These are phyloP conservation scores for Echium plantagineum DNA, from an alignment of 257 asterid species.

Conservation along the genomic window DNA sequence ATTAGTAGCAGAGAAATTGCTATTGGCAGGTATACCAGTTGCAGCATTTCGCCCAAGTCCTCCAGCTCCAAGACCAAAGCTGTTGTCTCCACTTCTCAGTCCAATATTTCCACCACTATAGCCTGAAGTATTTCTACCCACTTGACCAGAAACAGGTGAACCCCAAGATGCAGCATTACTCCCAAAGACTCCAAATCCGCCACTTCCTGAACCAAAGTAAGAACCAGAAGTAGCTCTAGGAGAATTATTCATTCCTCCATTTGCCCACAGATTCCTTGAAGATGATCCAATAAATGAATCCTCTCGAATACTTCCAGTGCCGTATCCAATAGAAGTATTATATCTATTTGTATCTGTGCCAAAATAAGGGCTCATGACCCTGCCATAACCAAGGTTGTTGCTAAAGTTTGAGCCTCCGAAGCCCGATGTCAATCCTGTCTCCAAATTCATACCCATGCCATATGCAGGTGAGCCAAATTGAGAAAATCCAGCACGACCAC, in stretches of 20 bases:
- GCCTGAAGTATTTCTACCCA: conserved; percentile 43
- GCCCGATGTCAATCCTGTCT: conserved; percentile 44
- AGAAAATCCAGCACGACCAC: conserved; percentile 52
- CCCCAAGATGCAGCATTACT: conserved; percentile 61
- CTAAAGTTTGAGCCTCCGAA: conserved; percentile 51
- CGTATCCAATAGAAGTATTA: conserved; percentile 55
- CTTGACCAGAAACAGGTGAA: conserved; percentile 37
- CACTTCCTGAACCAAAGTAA: conserved; percentile 44
- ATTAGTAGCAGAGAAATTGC: conserved; percentile 41
- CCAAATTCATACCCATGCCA: conserved; percentile 65
- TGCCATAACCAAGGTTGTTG: conserved; percentile 49
- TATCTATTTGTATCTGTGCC: conserved; percentile 46
- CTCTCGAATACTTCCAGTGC: conserved; percentile 35
- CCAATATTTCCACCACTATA: conserved; percentile 40
- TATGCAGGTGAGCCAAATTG: conserved; percentile 33
- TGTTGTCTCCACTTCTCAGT: conserved; percentile 48
- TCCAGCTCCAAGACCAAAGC: conserved; percentile 42
- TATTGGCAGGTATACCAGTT: conserved; percentile 29
- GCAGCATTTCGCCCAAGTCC: conserved; percentile 54
- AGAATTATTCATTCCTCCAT: conserved; percentile 37
- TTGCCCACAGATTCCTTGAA: conserved; percentile 60
- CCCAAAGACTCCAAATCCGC: conserved; percentile 60
- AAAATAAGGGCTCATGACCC: conserved; percentile 51
- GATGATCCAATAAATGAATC: conserved; percentile 43
- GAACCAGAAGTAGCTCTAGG: conserved; percentile 42